A percentile compares a stretch with the other conserved stretches of the same genome.
Evolutionary conservation across 2,329 filamentous ascomycete genomes (phyloP).

Genomic region (Aspergillus pseudonomiae): DNA sequence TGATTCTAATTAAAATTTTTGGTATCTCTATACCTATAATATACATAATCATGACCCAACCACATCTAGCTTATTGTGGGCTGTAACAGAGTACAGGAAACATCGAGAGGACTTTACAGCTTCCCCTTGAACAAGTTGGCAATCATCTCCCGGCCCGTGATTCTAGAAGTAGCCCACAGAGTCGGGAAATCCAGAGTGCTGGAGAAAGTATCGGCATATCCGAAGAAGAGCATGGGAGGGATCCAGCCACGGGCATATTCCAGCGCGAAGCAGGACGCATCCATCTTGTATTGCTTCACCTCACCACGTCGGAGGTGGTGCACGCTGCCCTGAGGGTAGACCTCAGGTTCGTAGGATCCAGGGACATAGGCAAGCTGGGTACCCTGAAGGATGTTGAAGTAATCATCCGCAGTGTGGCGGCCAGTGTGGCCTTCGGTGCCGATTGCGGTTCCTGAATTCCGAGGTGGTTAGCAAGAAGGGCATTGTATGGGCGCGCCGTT

Average conservation of each 20-base stretch:
- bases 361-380: constrained; percentile 44
- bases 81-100: background rate
- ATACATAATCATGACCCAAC: background rate
- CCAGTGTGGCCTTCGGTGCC: constrained; percentile 88
- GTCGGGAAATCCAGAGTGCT: constrained; percentile 86
- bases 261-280: constrained; percentile 41
- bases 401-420: constrained; percentile 89
- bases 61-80: background rate
- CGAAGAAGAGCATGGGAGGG: constrained; percentile 88
- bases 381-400: constrained; percentile 79
- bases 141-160: constrained; percentile 78
- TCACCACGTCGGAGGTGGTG: constrained; percentile 60
- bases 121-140: constrained; percentile 71
- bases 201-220: constrained; percentile 77
- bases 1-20: background rate
- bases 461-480: background rate
- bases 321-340: constrained; percentile 42
- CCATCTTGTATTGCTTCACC: constrained; percentile 70
- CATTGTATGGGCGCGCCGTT: background rate
- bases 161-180: constrained; percentile 73
- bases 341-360: constrained; percentile 41
- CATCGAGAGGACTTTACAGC: constrained; percentile 53
- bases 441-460: constrained; percentile 37
- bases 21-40: constrained; percentile 1
- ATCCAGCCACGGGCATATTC: constrained; percentile 71